phyloP scores from a whole-genome alignment of 192 early-diverging fungal genomes.

The Podila horticola region DNA sequence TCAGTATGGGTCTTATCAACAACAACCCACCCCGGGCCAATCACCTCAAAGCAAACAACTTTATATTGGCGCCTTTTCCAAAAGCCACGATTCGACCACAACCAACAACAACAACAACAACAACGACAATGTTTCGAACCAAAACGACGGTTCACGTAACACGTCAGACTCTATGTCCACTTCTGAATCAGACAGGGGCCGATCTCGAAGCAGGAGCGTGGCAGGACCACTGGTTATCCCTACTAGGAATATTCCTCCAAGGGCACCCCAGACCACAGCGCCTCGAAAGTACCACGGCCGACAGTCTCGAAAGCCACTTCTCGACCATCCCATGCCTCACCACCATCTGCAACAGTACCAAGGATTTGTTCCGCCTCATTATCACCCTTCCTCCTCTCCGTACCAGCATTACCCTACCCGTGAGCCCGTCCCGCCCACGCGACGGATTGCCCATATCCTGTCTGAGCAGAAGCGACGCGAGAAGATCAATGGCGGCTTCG shows the following conservation, averaged over 20 bases:
- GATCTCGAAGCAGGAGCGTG: neutral
- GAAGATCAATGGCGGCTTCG: slow-evolving; percentile 55
- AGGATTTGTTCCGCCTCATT: neutral
- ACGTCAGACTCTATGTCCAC: neutral
- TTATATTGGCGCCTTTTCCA: too few relatives aligned
- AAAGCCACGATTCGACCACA: neutral
- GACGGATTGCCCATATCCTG: slow-evolving; percentile 52
- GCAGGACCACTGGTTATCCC: neutral
- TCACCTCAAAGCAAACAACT: neutral
- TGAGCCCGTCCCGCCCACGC: slow-evolving; percentile 15
- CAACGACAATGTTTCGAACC: neutral
- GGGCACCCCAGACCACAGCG: neutral
- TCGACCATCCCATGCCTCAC: neutral
- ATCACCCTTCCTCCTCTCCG: neutral
- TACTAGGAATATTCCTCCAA: neutral
- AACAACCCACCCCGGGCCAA: slow-evolving; percentile 6
- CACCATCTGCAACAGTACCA: neutral
- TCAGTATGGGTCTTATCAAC: neutral
- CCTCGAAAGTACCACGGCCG: neutral
- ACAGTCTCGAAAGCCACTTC: neutral
- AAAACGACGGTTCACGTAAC: neutral
- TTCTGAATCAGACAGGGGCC: neutral
- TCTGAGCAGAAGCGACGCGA: slow-evolving; percentile 54
- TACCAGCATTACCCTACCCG: neutral
- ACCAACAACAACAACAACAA: neutral